Conservation (phyloP, 805 yeast species). For the Candida ficus region DNA sequence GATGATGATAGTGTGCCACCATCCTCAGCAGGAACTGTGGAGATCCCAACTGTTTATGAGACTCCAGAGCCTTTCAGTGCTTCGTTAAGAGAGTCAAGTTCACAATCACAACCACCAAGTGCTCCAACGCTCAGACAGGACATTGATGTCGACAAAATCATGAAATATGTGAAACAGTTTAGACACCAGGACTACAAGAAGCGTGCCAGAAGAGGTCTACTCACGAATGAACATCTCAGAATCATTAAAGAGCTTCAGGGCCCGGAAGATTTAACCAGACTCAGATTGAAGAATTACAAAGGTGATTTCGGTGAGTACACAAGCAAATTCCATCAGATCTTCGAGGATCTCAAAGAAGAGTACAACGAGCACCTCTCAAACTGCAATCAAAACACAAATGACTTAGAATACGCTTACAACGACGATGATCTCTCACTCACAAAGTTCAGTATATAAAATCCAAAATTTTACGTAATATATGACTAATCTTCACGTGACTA, state of each 20-base stretch:
- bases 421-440: too few species aligned
- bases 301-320: conserved; percentile 25
- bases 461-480: neutral
- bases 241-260: conserved; percentile 11
- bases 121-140: conserved; percentile 19
- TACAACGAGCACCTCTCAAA: too few species aligned
- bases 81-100: neutral
- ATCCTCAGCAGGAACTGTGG: too few species aligned
- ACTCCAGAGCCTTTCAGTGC: neutral
- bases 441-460: too few species aligned
- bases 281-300: conserved; percentile 23
- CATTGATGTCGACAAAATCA: conserved; percentile 22
- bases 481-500: neutral
- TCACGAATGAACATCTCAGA: conserved; percentile 15
- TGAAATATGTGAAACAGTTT: conserved; percentile 12
- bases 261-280: conserved; percentile 16
- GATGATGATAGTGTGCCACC: neutral
- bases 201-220: conserved; percentile 15
- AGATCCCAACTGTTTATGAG: too few species aligned
- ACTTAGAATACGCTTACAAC: too few species aligned
- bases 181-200: conserved; percentile 7
- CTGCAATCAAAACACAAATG: too few species aligned
- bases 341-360: too few species aligned
- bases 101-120: neutral
- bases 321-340: too few species aligned